Percentiles rank a stretch among this genome's conserved stretches.
phyloP scores from a whole-genome alignment of 768 basidiomycete genomes.

The Podaxis sp. region DNA sequence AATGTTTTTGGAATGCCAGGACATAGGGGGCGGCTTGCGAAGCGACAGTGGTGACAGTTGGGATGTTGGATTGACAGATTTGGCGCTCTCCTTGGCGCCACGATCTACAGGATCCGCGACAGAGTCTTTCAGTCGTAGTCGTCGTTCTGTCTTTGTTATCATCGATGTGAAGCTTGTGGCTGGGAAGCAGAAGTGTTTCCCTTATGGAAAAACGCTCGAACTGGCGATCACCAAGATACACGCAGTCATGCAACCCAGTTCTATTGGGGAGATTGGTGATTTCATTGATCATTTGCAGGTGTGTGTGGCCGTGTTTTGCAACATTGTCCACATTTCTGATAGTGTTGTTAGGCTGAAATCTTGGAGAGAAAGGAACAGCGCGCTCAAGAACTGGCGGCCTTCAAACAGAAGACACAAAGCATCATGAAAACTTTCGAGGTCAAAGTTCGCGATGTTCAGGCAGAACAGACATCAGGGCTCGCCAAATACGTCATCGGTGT shows the following conservation, averaged over 20 bases:
- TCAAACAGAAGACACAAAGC: conserved; percentile 77
- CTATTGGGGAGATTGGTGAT: conserved; percentile 87
- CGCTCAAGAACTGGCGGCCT: conserved; percentile 72
- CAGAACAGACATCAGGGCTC: conserved; percentile 49
- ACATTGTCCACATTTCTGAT: conserved; percentile 1
- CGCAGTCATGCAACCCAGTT: conserved; percentile 93
- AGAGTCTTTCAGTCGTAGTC: conserved; percentile 53
- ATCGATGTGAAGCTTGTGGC: conserved; percentile 62
- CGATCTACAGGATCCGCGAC: conserved; percentile 37
- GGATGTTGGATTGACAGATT: conserved; percentile 69
- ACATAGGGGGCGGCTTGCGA: conserved; percentile 63
- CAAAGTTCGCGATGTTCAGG: conserved; percentile 42
- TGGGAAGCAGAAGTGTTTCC: conserved; percentile 28
- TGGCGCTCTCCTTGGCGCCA: conserved; percentile 84
- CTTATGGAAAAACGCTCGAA: conserved; percentile 39
- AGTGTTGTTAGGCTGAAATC: conserved; percentile 62
- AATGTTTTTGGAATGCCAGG: conserved; percentile 72
- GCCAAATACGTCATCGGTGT: conserved; percentile 55
- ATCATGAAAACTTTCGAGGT: conserved; percentile 77
- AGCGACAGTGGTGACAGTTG: conserved; percentile 52
- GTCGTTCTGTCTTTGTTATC: conserved; percentile 79
- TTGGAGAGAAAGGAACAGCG: conserved; percentile 72
- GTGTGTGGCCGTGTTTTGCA: conserved; percentile 14
- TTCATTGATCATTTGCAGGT: conserved; percentile 86
- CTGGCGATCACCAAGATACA: conserved; percentile 75